Conservation (phyloP, 805 yeast species). For the Brettanomyces sp. region DNA sequence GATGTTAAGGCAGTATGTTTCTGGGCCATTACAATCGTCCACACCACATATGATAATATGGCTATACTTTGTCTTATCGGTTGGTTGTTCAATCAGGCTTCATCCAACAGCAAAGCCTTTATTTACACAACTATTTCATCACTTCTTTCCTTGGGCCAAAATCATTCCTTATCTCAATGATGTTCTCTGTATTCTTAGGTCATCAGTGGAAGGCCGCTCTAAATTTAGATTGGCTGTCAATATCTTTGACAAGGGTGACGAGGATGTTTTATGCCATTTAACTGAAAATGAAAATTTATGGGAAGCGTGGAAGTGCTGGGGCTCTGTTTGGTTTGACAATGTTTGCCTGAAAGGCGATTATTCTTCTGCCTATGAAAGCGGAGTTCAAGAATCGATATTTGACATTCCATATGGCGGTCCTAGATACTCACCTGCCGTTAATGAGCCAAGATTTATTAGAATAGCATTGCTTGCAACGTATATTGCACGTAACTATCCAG, state of each 20-base stretch:
- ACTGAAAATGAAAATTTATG: conserved; percentile 54
- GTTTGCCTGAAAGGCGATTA: conserved; percentile 46
- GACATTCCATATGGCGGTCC: conserved; percentile 63
- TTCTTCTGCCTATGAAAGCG: conserved; percentile 39
- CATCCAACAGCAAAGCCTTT: conserved; percentile 37
- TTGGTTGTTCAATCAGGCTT: conserved; percentile 44
- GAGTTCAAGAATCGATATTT: conserved; percentile 48
- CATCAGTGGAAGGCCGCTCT: conserved; percentile 14
- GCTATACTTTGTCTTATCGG: conserved; percentile 61
- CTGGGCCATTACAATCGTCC: conserved; percentile 63
- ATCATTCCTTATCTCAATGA: conserved; percentile 57
- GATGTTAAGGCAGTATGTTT: conserved; percentile 54
- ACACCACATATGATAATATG: conserved; percentile 70
- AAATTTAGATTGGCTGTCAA: conserved; percentile 1
- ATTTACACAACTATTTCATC: conserved; percentile 41
- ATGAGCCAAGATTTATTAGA: conserved; percentile 42
- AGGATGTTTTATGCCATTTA: conserved; percentile 38
- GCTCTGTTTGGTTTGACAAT: conserved; percentile 69
- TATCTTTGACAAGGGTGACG: conserved; percentile 11
- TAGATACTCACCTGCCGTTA: conserved; percentile 34
- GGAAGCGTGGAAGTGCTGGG: conserved; percentile 83
- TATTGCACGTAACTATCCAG: conserved; percentile 38
- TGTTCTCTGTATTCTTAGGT: conserved; percentile 30
- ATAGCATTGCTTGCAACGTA: conserved; percentile 41
- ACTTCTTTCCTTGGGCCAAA: conserved; percentile 61